Conservation (phyloP, 208 protist species). For the Crithidia sp. region DNA sequence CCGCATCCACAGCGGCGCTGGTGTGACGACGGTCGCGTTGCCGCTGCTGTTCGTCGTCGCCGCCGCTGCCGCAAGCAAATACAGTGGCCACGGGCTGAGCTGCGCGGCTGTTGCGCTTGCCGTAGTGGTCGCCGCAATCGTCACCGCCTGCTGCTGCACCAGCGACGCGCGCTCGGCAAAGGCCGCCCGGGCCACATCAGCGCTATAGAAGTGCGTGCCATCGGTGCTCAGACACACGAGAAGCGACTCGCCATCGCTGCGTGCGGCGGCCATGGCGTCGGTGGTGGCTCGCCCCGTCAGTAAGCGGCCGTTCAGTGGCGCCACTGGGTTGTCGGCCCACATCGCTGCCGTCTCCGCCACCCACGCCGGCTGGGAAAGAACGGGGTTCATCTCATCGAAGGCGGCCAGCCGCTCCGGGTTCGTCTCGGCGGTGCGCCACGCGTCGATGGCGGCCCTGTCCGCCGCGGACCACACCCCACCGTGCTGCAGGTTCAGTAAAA, state of each 20-base stretch:
- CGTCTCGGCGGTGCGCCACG: slow-evolving; percentile 14
- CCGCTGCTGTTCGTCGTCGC: background rate
- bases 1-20: slow-evolving; percentile 26
- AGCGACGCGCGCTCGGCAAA: background rate
- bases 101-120: slow-evolving; percentile 3
- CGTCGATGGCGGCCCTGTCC: slow-evolving; percentile 21
- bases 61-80: slow-evolving; percentile 8
- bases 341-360: slow-evolving; percentile 34
- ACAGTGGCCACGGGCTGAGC: slow-evolving; percentile 24
- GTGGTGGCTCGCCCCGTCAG: slow-evolving; percentile 21
- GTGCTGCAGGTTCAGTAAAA: slow-evolving; percentile 53
- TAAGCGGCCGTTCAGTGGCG: slow-evolving; percentile 23
- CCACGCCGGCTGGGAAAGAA: slow-evolving; percentile 5
- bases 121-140: background rate
- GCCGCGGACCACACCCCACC: slow-evolving; percentile 26
- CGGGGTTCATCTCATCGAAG: slow-evolving; percentile 26
- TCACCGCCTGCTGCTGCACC: slow-evolving; percentile 1
- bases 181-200: slow-evolving; percentile 39
- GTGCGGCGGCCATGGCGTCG: slow-evolving; percentile 23
- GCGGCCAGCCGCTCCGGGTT: background rate
- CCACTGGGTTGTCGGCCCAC: slow-evolving; percentile 11
- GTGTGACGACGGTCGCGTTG: background rate
- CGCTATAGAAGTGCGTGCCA: slow-evolving; percentile 68
- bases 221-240: slow-evolving; percentile 67
- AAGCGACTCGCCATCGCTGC: slow-evolving; percentile 41